Evolutionary conservation across 495 filamentous ascomycete species (phyloP).

Genomic region (Xylaria bambusicola): DNA sequence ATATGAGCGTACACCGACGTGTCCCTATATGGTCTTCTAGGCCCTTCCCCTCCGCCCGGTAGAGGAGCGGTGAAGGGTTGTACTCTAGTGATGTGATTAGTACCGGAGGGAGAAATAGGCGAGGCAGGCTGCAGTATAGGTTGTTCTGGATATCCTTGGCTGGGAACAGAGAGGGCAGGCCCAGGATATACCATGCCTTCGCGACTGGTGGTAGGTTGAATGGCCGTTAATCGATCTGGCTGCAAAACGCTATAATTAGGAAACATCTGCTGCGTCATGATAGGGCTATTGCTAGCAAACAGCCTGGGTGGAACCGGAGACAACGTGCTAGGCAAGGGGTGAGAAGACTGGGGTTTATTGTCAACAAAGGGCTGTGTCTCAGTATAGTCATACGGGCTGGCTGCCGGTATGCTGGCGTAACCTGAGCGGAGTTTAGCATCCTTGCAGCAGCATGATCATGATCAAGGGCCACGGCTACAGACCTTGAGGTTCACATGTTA

Average conservation of each 20-base stretch:
- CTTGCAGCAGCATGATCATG: constrained; percentile 6
- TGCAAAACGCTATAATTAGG: constrained; percentile 44
- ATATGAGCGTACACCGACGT: constrained; percentile 13
- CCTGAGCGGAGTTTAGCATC: constrained; percentile 32
- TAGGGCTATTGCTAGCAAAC: constrained; percentile 34
- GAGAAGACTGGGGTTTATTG: constrained; percentile 33
- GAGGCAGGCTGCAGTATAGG: constrained; percentile 24
- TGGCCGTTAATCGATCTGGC: constrained; percentile 35
- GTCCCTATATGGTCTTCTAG: constrained; percentile 21
- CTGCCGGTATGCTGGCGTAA: constrained; percentile 35
- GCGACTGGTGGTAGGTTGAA: constrained; percentile 39
- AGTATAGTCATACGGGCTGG: constrained; percentile 37
- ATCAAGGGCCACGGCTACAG: constrained; percentile 26
- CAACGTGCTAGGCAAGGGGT: constrained; percentile 27
- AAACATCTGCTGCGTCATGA: constrained; percentile 38
- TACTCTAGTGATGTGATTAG: constrained; percentile 23
- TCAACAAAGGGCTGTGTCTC: constrained; percentile 31
- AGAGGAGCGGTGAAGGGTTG: constrained; percentile 8
- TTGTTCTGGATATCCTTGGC: constrained; percentile 31
- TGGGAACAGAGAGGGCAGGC: constrained; percentile 26
- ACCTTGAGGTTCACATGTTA: constrained; percentile 41
- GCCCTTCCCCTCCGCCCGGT: constrained; percentile 1
- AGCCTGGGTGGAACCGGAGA: constrained; percentile 29
- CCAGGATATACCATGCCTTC: constrained; percentile 52
- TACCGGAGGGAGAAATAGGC: constrained; percentile 23